Evolutionary conservation across 768 basidiomycete species (phyloP).

Genomic region (Boletus vermiculosoides): DNA sequence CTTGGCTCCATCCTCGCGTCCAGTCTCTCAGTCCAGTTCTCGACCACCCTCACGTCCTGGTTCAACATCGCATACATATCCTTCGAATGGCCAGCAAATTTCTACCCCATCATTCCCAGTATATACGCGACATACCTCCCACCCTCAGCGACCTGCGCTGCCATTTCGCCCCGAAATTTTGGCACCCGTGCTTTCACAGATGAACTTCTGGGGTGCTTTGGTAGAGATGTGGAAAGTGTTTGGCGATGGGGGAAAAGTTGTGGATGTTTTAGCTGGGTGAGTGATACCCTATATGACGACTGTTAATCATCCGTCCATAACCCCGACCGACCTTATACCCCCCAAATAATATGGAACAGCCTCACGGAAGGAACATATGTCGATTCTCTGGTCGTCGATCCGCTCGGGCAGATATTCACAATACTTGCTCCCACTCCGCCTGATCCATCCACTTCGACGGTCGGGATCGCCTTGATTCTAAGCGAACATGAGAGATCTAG

Average conservation of each 20-base stretch:
- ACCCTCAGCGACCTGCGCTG: slow-evolving; percentile 3
- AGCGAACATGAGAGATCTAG: slow-evolving; percentile 45
- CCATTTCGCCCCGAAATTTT: slow-evolving; percentile 19
- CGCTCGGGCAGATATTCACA: slow-evolving; percentile 29
- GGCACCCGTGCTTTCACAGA: slow-evolving; percentile 17
- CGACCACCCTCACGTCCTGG: slow-evolving; percentile 25
- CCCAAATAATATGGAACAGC: slow-evolving; percentile 8
- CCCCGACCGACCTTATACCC: not conserved
- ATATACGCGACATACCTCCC: slow-evolving; percentile 9
- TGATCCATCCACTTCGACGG: slow-evolving; percentile 2
- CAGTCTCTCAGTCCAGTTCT: slow-evolving; percentile 22
- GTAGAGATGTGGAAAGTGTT: slow-evolving; percentile 29
- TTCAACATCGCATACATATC: slow-evolving; percentile 12
- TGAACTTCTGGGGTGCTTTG: slow-evolving; percentile 25
- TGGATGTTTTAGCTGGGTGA: slow-evolving; percentile 28
- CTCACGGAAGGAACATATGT: slow-evolving; percentile 26
- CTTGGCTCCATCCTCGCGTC: slow-evolving; percentile 10
- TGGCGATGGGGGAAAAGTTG: slow-evolving; percentile 20
- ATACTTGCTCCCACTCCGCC: slow-evolving; percentile 19
- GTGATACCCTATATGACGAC: slow-evolving; percentile 1
- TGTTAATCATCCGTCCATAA: not conserved
- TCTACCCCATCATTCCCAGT: slow-evolving; percentile 6
- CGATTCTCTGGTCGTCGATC: slow-evolving; percentile 26
- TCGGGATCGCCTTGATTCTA: slow-evolving; percentile 3
- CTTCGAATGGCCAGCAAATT: slow-evolving; percentile 6